phyloP scores from a whole-genome alignment of 768 basidiomycete species.

The Auriculariales sp. region DNA sequence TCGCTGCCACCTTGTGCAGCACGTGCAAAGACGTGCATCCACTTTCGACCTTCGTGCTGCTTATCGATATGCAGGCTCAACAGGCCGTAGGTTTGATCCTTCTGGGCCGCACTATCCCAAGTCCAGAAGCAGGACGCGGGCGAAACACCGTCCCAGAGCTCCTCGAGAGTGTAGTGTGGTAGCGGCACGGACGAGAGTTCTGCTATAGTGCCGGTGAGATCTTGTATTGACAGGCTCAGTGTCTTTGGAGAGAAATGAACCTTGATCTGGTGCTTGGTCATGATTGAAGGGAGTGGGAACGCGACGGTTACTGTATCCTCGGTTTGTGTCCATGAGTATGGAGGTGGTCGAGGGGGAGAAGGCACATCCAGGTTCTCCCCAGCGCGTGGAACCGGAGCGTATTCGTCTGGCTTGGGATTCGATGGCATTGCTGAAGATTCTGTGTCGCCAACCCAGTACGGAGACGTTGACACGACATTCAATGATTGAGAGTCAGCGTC shows the following conservation, averaged over 20 bases:
- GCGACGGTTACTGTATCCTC: constrained; percentile 70
- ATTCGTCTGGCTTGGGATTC: constrained; percentile 49
- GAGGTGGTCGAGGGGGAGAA: constrained; percentile 37
- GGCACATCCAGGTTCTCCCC: constrained; percentile 38
- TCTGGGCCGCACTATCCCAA: constrained; percentile 67
- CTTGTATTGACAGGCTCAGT: constrained; percentile 47
- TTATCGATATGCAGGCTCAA: constrained; percentile 83
- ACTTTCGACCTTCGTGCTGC: constrained; percentile 64
- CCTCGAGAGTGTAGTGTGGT: constrained; percentile 46
- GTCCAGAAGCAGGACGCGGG: constrained; percentile 83
- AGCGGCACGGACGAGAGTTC: constrained; percentile 19
- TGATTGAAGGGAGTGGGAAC: constrained; percentile 66
- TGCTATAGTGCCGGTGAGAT: constrained; percentile 15
- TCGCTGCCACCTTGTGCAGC: constrained; percentile 18
- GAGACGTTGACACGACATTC: constrained; percentile 43
- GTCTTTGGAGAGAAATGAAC: constrained; percentile 50
- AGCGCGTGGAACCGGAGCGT: constrained; percentile 51
- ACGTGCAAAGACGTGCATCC: constrained; percentile 72
- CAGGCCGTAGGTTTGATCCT: constrained; percentile 30
- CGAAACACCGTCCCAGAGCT: constrained; percentile 70
- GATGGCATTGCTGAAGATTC: constrained; percentile 21
- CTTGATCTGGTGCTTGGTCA: constrained; percentile 45
- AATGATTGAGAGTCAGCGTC: constrained; percentile 29
- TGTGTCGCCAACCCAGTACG: constrained; percentile 30
- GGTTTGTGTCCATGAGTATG: constrained; percentile 91